Evolutionary conservation across 2,329 filamentous ascomycete species (phyloP).

Genomic region (Stachybotrys chartarum): DNA sequence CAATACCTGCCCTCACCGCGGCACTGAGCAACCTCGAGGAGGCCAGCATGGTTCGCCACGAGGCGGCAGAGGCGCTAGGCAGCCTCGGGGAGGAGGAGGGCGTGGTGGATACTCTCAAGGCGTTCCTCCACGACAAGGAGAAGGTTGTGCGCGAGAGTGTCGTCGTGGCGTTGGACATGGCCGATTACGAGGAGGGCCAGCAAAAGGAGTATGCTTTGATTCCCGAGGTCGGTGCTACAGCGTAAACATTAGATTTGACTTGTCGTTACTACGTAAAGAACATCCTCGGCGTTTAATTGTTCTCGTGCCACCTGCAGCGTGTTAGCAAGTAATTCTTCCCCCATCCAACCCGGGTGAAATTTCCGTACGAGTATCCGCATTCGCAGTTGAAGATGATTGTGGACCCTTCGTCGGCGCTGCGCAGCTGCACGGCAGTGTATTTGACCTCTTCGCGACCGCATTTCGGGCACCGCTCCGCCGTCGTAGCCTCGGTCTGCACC

Average conservation of each 20-base stretch:
- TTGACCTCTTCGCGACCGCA: slow-evolving; percentile 79
- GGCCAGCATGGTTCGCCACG: slow-evolving; percentile 93
- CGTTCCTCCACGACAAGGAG: slow-evolving; percentile 84
- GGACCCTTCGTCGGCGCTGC: slow-evolving; percentile 89
- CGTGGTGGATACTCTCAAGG: slow-evolving; percentile 77
- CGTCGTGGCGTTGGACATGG: slow-evolving; percentile 95
- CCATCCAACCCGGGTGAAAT: background rate
- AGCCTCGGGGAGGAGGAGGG: slow-evolving; percentile 90
- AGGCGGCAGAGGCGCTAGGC: slow-evolving; percentile 92
- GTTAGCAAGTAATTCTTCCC: slow-evolving; percentile 12
- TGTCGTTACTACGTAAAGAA: slow-evolving; percentile 2
- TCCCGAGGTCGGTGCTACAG: slow-evolving; percentile 49
- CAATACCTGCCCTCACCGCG: slow-evolving; percentile 78
- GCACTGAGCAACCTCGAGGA: slow-evolving; percentile 74
- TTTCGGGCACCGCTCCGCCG: slow-evolving; percentile 65
- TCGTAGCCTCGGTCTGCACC: slow-evolving; percentile 63
- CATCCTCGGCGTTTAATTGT: slow-evolving; percentile 39
- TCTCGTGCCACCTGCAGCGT: slow-evolving; percentile 42
- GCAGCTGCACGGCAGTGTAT: slow-evolving; percentile 77
- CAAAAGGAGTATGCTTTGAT: slow-evolving; percentile 89
- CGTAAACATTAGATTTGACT: slow-evolving; percentile 18
- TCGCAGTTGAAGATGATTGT: slow-evolving; percentile 88
- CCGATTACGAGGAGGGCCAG: slow-evolving; percentile 86
- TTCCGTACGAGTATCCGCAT: slow-evolving; percentile 68
- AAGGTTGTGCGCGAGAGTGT: slow-evolving; percentile 92